Evolutionary conservation across 345 rosid genomes (phyloP).

Genomic region (Eutrema yunnanense): DNA sequence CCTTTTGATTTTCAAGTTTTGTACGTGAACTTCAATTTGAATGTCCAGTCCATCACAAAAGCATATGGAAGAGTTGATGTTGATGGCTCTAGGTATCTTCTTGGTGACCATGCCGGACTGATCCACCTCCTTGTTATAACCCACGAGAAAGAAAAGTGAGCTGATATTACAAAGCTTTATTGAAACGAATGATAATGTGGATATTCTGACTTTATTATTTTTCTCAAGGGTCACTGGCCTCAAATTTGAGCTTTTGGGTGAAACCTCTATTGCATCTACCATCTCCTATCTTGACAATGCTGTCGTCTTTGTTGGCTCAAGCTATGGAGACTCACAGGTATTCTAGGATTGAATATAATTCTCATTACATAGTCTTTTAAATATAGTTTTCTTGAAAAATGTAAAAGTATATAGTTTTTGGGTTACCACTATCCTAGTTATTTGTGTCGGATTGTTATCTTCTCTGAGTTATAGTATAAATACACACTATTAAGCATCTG

Average conservation of each 20-base stretch:
- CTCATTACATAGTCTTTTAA: neutral
- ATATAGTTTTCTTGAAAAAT: neutral
- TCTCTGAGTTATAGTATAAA: neutral
- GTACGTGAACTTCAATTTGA: slow-evolving; percentile 9
- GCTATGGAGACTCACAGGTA: slow-evolving; percentile 97
- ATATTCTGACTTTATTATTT: slow-evolving; percentile 3
- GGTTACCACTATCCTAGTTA: slow-evolving; percentile 1
- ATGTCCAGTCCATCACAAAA: slow-evolving; percentile 65
- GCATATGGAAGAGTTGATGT: slow-evolving; percentile 95
- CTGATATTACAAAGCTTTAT: slow-evolving; percentile 2
- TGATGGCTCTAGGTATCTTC: slow-evolving; percentile 92
- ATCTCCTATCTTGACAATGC: slow-evolving; percentile 94
- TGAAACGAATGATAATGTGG: neutral
- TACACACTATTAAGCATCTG: neutral
- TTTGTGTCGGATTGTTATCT: slow-evolving; percentile 1
- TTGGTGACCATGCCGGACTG: slow-evolving; percentile 86
- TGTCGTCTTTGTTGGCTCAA: slow-evolving; percentile 79
- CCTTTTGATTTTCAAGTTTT: slow-evolving; percentile 4
- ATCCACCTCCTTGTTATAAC: slow-evolving; percentile 84
- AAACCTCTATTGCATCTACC: slow-evolving; percentile 87
- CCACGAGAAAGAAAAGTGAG: slow-evolving; percentile 92
- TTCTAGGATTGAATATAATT: neutral
- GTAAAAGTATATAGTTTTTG: neutral
- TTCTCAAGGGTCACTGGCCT: slow-evolving; percentile 75
- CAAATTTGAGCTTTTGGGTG: slow-evolving; percentile 83